phyloP scores from a whole-genome alignment of 371 early-diverging fungal genomes.

The Umbelopsis sp. region DNA sequence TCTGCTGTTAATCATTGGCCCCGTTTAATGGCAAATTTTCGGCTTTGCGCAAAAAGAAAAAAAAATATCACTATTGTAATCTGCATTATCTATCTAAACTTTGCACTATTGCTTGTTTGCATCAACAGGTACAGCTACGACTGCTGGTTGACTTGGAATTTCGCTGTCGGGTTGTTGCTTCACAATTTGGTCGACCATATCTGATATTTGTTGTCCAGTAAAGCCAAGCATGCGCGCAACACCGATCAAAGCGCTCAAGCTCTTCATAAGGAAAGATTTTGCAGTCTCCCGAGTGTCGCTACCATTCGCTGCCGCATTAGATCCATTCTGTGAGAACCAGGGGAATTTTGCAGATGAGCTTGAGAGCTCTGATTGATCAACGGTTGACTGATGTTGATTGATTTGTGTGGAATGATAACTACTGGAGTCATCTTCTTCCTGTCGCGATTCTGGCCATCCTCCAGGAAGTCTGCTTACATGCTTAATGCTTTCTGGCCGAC shows the following conservation, averaged over 20 bases:
- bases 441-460: constrained; percentile 38
- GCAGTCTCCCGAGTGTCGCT: constrained; percentile 31
- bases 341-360: neutral
- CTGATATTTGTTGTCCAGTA: constrained; percentile 38
- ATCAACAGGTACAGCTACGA: neutral
- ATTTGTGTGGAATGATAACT: neutral
- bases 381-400: neutral
- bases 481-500: neutral
- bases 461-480: constrained; percentile 32
- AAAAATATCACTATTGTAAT: too few relatives aligned
- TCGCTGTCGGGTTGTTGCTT: neutral
- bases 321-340: neutral
- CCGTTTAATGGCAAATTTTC: neutral
- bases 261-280: constrained; percentile 39
- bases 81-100: too few relatives aligned
- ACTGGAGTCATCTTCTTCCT: constrained; percentile 21
- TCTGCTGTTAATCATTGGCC: too few relatives aligned
- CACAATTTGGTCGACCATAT: constrained; percentile 41
- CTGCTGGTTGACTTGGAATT: neutral
- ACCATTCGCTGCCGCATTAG: constrained; percentile 13
- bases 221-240: constrained; percentile 43
- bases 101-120: neutral
- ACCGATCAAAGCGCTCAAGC: constrained; percentile 40
- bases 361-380: neutral
- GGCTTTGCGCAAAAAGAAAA: neutral